These are phyloP conservation scores for Apocynum venetum DNA, from an alignment of 257 asterid species.

Conservation along the genomic window DNA sequence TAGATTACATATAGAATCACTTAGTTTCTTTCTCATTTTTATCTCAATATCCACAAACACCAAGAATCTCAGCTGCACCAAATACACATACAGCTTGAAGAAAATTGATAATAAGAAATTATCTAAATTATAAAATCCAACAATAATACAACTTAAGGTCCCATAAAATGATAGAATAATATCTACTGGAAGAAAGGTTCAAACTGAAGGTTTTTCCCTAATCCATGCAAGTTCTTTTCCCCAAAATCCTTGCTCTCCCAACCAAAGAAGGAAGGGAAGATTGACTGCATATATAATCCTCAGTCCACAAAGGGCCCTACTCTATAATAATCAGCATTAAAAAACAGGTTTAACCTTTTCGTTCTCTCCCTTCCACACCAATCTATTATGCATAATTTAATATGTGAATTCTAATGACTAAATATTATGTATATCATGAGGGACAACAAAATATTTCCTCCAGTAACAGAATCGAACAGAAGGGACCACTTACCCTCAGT, in stretches of 20 bases:
- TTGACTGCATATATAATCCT: not conserved
- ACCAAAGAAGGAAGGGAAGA: not conserved
- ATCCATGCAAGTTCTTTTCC: not conserved
- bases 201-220: not conserved
- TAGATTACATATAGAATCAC: not conserved
- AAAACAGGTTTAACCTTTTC: not conserved
- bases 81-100: not conserved
- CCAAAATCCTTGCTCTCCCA: not conserved
- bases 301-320: not conserved
- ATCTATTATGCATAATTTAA: not conserved
- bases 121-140: not conserved
- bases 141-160: not conserved
- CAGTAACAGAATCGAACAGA: not conserved
- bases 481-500: constrained; percentile 47
- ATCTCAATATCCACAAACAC: not conserved
- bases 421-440: not conserved
- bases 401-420: not conserved
- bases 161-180: not conserved
- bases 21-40: not conserved
- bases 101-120: not conserved
- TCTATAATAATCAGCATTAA: not conserved
- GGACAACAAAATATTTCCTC: not conserved
- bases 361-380: not conserved
- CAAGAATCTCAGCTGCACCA: not conserved
- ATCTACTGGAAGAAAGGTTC: not conserved